phyloP scores from a whole-genome alignment of 805 yeast species.

The Metschnikowia corniflorae region DNA sequence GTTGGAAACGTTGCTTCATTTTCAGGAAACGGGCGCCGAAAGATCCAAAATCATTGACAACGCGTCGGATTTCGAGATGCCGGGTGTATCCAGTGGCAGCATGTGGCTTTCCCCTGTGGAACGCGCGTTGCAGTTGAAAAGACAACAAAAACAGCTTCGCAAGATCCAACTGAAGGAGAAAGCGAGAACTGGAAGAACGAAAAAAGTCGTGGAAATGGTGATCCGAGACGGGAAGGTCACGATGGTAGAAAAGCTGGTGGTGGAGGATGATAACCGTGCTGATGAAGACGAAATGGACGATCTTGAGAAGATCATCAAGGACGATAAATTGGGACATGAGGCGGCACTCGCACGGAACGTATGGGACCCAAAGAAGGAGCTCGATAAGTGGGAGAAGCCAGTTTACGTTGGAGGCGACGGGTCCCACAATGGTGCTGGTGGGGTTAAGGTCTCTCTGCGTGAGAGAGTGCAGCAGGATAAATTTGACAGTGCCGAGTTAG shows the following conservation, averaged over 20 bases:
- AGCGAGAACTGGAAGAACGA: constrained; percentile 63
- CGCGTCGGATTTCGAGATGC: constrained; percentile 81
- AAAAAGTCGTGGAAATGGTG: constrained; percentile 70
- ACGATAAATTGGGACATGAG: constrained; percentile 26
- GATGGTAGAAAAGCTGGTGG: constrained; percentile 45
- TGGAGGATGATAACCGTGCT: constrained; percentile 20
- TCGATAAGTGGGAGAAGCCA: constrained; percentile 53
- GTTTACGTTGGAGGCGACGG: constrained; percentile 26
- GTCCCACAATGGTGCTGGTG: background rate
- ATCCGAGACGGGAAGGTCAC: constrained; percentile 78
- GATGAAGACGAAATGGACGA: constrained; percentile 33
- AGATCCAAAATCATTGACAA: constrained; percentile 90
- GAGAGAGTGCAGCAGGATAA: constrained; percentile 15
- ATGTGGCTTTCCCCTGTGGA: constrained; percentile 88
- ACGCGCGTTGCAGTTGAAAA: constrained; percentile 79
- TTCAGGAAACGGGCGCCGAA: constrained; percentile 83
- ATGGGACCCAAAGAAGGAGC: constrained; percentile 63
- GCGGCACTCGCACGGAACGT: constrained; percentile 31
- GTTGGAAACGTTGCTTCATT: constrained; percentile 68
- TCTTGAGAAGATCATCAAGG: constrained; percentile 32
- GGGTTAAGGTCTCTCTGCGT: constrained; percentile 1
- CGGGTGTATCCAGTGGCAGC: constrained; percentile 45
- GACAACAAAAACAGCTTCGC: constrained; percentile 73
- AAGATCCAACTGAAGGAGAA: constrained; percentile 57
- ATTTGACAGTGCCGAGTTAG: constrained; percentile 15